Base-by-base conservation (phyloP, 305 asterid genomes). In the Fraxinus dipetala region DNA sequence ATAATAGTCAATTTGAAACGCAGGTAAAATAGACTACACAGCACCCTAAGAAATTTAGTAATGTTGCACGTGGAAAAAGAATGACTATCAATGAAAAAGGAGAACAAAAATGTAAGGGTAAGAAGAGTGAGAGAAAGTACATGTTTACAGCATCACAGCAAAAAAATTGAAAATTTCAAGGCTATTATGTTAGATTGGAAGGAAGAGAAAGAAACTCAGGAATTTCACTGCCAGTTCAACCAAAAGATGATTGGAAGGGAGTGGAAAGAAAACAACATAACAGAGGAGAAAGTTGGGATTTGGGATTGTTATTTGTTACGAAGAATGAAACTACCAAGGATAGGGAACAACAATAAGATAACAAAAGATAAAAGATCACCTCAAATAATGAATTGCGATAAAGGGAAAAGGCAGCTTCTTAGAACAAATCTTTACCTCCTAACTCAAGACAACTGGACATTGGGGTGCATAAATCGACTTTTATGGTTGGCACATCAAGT, bases 351-450 rank as follows among this genome's bases (percentile, higher is more conserved):
- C 83, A 76, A 75, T 22, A 14, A 82, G 45, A 31, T 20, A 31
- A 18, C 5, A 72, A 82, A 34, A 10, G 24, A 70, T 54, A 74
- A 79, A 32, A 72, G 31, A 9, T 36, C 48, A 63, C 80, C 59
- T 10, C 31, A 65, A 80, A 73, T 5, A 43, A 70, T 16, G 32
- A 38, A 78, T 61, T 13, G 35, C 32, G 32, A 22, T 35, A 14
- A 74, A 31, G 72, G 78, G 69, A 79, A 76, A 80, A 40, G 51
- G 78, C 61, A 78, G 80, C 63, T 56, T 28, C 76, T 31, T 78
- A 32, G 16, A n/a, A 78, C 69, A 35, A 77, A 40, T 63, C 32
- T 32, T 72, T 28, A 75, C 61, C 83, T 40, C 48, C 43, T 72
- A 70, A 13, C 48, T 74, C 78, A 38, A 31, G 56, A 51, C 9